These are phyloP conservation scores for Diplodia scrobiculata DNA, from an alignment of 2,329 filamentous ascomycete genomes.

Conservation along the genomic window DNA sequence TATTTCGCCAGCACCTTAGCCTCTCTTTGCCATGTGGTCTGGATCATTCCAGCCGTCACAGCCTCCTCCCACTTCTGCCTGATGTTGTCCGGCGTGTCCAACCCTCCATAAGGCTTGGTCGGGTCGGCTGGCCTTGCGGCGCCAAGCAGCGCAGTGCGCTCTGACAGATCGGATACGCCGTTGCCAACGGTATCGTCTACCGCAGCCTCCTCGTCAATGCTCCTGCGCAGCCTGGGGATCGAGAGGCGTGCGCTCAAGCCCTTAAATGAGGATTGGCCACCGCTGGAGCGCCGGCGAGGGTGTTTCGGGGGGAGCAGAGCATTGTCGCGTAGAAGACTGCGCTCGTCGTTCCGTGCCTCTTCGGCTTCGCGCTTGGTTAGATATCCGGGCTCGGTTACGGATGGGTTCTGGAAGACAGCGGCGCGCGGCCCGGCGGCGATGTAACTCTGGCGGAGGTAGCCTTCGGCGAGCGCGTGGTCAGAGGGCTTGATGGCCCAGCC, in stretches of 20 bases:
- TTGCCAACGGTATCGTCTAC: constrained; percentile 23
- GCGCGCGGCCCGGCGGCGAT: constrained; percentile 72
- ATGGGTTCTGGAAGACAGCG: constrained; percentile 66
- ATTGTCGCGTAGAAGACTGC: constrained; percentile 62
- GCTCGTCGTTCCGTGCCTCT: constrained; percentile 58
- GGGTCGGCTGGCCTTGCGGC: constrained; percentile 38
- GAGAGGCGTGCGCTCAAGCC: constrained; percentile 39
- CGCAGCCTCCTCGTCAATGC: constrained; percentile 40
- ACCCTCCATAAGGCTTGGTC: constrained; percentile 49
- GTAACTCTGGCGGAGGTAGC: constrained; percentile 76
- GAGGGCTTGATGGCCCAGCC: constrained; percentile 47
- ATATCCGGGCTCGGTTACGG: constrained; percentile 50
- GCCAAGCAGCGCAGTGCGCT: constrained; percentile 54
- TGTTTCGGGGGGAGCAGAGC: constrained; percentile 59
- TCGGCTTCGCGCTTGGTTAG: constrained; percentile 58
- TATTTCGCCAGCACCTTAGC: constrained; percentile 71
- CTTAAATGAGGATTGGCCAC: constrained; percentile 34
- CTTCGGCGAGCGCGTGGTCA: constrained; percentile 56
- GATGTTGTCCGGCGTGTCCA: constrained; percentile 55
- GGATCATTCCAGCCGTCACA: constrained; percentile 75
- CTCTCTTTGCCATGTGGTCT: constrained; percentile 90
- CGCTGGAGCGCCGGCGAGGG: constrained; percentile 42
- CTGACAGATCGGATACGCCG: constrained; percentile 37
- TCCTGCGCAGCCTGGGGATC: constrained; percentile 38
- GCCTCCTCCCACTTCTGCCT: constrained; percentile 63